These are phyloP conservation scores for Boehmeria nivea DNA, from an alignment of 306 rosid genomes.

Conservation along the genomic window DNA sequence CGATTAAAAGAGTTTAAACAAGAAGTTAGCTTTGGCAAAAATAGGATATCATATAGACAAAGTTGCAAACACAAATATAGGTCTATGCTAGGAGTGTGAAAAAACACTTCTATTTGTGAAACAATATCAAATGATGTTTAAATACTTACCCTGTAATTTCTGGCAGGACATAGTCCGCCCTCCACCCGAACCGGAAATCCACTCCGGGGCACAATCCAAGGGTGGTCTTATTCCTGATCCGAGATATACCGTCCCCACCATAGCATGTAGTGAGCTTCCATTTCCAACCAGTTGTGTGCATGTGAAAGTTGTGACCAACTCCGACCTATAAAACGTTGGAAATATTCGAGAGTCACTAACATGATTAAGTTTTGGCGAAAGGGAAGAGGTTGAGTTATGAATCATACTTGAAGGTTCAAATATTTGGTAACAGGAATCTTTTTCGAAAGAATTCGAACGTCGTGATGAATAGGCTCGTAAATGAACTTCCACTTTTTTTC, in stretches of 20 bases:
- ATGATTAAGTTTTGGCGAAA: not conserved
- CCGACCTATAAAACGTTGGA: slow-evolving; percentile 60
- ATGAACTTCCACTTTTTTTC: slow-evolving; percentile 79
- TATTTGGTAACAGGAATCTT: slow-evolving; percentile 81
- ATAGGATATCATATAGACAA: not conserved
- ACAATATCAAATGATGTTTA: slow-evolving; percentile 1
- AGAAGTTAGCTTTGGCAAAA: not conserved
- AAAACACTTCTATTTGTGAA: slow-evolving; percentile 4
- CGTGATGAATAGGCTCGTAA: slow-evolving; percentile 68
- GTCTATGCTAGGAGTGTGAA: not conserved
- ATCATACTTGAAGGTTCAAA: slow-evolving; percentile 80
- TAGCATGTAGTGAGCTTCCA: slow-evolving; percentile 94
- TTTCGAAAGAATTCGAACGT: slow-evolving; percentile 73
- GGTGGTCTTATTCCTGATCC: slow-evolving; percentile 72
- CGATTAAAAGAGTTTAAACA: slow-evolving; percentile 12
- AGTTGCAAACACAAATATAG: not conserved
- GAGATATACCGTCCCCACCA: slow-evolving; percentile 90
- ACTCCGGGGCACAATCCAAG: slow-evolving; percentile 74
- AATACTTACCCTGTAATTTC: slow-evolving; percentile 79
- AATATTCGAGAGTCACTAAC: no score
- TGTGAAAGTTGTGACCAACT: slow-evolving; percentile 74
- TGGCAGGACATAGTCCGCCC: slow-evolving; percentile 89
- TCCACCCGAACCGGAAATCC: slow-evolving; percentile 91
- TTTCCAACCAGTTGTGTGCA: slow-evolving; percentile 90
- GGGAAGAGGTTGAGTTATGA: not conserved